Evolutionary conservation across 306 rosid genomes (phyloP).

Genomic region (Oemleria cerasiformis): DNA sequence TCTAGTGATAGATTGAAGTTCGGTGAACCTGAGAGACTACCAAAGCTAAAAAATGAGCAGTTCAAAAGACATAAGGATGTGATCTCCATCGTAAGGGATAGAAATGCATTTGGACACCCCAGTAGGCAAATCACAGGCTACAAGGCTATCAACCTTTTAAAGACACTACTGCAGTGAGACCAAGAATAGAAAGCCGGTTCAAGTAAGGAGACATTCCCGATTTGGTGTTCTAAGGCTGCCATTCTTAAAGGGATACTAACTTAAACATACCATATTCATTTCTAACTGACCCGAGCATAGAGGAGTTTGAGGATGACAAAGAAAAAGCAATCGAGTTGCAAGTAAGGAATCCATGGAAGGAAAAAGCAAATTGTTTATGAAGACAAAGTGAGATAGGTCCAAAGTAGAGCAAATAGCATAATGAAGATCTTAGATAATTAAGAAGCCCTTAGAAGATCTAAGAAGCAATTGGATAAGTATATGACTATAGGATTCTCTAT

Average conservation of each 20-base stretch:
- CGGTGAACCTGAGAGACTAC: not conserved
- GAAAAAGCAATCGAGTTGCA: not conserved
- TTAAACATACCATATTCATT: not conserved
- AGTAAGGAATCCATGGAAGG: not conserved
- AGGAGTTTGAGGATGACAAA: not conserved
- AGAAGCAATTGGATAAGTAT: conserved; percentile 41
- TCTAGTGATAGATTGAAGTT: not conserved
- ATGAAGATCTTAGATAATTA: conserved; percentile 31
- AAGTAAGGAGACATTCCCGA: not conserved
- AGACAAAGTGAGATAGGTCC: conserved; percentile 8
- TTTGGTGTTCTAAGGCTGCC: not conserved
- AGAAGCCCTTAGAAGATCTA: conserved; percentile 28
- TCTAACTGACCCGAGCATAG: not conserved
- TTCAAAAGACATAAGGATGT: not conserved
- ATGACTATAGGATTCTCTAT: conserved; percentile 53
- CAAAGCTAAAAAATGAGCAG: not conserved
- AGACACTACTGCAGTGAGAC: not conserved
- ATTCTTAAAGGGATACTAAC: not conserved
- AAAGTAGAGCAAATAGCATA: conserved; percentile 16
- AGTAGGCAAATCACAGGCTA: not conserved
- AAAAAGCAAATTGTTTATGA: not conserved
- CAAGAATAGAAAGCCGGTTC: not conserved
- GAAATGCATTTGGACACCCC: not conserved
- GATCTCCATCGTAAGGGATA: not conserved
- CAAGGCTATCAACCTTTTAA: not conserved